Percentiles rank a stretch among this genome's conserved stretches.
phyloP scores from a whole-genome alignment of 345 rosid genomes.

The Salix brachista region DNA sequence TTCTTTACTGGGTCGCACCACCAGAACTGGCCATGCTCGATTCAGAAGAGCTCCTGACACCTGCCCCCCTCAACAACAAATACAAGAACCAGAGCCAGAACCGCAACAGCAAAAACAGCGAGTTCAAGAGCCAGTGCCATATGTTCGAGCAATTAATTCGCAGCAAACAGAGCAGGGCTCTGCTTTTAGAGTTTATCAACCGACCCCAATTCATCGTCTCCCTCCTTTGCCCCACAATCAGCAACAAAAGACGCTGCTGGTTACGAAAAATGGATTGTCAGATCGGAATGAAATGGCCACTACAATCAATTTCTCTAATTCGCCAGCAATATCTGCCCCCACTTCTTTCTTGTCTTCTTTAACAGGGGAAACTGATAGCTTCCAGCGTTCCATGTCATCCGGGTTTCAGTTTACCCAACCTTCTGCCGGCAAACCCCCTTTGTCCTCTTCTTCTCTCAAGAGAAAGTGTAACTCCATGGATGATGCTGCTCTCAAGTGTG shows the following conservation, averaged over 20 bases:
- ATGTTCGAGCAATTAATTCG: constrained; percentile 11
- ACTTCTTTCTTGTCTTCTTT: constrained; percentile 67
- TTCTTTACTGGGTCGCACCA: constrained; percentile 55
- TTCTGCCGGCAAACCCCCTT: constrained; percentile 64
- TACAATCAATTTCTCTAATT: constrained; percentile 50
- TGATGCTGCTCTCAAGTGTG: constrained; percentile 54
- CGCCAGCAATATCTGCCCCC: constrained; percentile 51
- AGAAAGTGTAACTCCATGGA: constrained; percentile 73
- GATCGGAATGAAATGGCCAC: constrained; percentile 40
- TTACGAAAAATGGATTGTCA: constrained; percentile 20
- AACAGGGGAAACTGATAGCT: constrained; percentile 66
- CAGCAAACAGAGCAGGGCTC: constrained; percentile 36
- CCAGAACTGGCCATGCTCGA: constrained; percentile 87
- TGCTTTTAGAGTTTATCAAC: constrained; percentile 69
- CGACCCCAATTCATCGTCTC: constrained; percentile 58
- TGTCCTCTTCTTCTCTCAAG: constrained; percentile 53
- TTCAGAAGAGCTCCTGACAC: constrained; percentile 56
- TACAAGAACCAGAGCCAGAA: constrained; percentile 3
- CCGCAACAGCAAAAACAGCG: constrained; percentile 11
- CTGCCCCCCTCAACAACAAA: constrained; percentile 8
- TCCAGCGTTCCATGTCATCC: constrained; percentile 50
- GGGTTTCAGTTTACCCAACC: constrained; percentile 66
- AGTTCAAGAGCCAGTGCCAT: constrained; percentile 13
- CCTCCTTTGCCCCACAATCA: constrained; percentile 61
- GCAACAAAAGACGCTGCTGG: constrained; percentile 21